Conservation (phyloP, 2,329 filamentous ascomycete species). For the Pyrenophora graminea region DNA sequence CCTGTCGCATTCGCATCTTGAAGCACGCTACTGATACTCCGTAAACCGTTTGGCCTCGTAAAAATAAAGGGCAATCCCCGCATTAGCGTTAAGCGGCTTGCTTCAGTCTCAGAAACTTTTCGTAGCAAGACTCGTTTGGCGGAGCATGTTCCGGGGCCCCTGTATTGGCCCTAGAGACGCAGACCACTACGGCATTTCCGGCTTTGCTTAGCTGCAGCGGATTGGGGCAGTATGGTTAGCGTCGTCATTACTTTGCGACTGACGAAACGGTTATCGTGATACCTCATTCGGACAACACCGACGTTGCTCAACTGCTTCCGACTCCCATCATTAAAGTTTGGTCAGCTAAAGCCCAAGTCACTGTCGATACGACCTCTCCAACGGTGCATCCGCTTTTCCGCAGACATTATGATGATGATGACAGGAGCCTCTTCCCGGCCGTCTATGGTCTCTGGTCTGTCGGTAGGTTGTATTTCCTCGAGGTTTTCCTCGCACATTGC, state of each 20-base stretch:
- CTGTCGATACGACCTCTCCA: neutral
- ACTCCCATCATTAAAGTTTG: neutral
- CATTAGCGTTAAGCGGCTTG: slow-evolving; percentile 5
- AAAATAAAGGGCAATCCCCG: neutral
- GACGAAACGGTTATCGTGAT: slow-evolving; percentile 1
- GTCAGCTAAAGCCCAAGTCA: neutral
- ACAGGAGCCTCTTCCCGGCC: neutral
- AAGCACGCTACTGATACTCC: slow-evolving; percentile 1
- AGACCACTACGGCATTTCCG: neutral
- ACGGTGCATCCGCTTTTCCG: neutral
- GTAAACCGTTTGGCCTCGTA: slow-evolving; percentile 8
- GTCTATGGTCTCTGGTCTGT: neutral
- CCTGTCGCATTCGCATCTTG: neutral
- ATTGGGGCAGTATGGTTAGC: neutral
- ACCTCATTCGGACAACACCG: neutral
- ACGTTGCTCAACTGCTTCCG: neutral
- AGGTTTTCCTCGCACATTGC: neutral
- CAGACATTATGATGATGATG: neutral
- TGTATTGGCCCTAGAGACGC: slow-evolving; percentile 1
- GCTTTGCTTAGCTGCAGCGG: neutral
- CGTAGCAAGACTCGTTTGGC: neutral
- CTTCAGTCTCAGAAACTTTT: neutral
- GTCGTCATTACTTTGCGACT: neutral
- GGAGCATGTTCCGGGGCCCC: slow-evolving; percentile 7
- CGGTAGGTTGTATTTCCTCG: neutral